These are phyloP conservation scores for Oxytropis ochrocephala DNA, from an alignment of 306 rosid genomes.

Conservation along the genomic window DNA sequence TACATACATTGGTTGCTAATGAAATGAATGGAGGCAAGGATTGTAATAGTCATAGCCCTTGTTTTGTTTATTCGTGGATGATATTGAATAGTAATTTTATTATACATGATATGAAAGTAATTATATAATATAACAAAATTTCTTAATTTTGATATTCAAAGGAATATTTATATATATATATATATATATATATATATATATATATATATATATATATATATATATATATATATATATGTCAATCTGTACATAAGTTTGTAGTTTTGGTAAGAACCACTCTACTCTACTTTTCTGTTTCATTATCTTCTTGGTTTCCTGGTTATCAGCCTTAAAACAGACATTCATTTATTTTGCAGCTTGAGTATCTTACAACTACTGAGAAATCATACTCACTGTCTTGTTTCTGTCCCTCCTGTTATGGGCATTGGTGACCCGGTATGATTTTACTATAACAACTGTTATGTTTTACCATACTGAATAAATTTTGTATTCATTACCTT, in stretches of 20 bases:
- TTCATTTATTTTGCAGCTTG: slow-evolving; percentile 43
- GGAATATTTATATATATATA: too few species aligned
- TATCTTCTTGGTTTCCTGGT: not conserved
- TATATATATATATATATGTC: too few species aligned
- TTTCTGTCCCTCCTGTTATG: slow-evolving; percentile 59
- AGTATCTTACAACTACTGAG: slow-evolving; percentile 39
- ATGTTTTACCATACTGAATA: not conserved
- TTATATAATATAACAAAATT: not conserved
- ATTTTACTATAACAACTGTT: not conserved
- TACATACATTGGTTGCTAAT: not conserved
- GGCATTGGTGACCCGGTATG: slow-evolving; percentile 77
- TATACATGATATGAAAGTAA: not conserved
- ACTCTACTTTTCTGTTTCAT: not conserved
- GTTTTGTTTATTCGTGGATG: not conserved
- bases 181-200: too few species aligned
- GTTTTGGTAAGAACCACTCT: not conserved
- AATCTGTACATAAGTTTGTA: not conserved
- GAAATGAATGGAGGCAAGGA: not conserved
- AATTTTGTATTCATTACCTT: not conserved
- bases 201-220: too few species aligned
- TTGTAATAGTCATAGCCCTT: not conserved
- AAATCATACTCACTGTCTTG: slow-evolving; percentile 64
- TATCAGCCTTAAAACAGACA: not conserved
- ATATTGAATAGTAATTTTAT: not conserved
- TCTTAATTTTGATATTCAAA: not conserved